Base-by-base conservation (phyloP, 345 rosid species). In the Conringia planisiliqua region DNA sequence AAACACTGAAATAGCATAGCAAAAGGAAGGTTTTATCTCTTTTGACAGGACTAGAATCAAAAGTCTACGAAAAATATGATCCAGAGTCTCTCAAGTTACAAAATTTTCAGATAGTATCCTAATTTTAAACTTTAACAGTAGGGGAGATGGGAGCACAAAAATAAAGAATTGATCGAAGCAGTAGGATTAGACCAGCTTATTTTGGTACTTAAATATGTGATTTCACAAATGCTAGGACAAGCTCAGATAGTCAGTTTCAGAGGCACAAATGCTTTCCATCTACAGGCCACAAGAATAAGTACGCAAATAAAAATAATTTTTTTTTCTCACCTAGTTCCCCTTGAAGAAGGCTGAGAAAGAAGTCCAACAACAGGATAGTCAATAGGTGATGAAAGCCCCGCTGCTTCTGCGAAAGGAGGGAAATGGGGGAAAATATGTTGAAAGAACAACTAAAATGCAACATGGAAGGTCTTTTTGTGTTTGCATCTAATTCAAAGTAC, bases 331-430 rank as follows among this genome's bases (percentile, higher is more conserved):
- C 96, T 88, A 70, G 86, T 83, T 84, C 90, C 93, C 43, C 77
- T 67, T 57, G 90, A 89, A 68, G 75, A 75, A 46, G 98, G 93
- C 70, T 93, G 97, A 22, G 92, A 82, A 65, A 90, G 93, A 85
- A 93, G 68, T 77, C 92, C 96, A 71, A 86, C 92, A 73, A 93
- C 79, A 54, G 96, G 80, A 66, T 80, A 84, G 44, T 70, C 83
- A 74, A 82, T 78, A 68, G 84, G 77, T 52, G 89, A 84, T 68
- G 88, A 73, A 83, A 84, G 72, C 68, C 87, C 88, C 56, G 86
- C 86, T 48, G 81, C 86, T 81, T 87, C 98, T 93, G 88, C 65
- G 52, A 71, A 80, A 66, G 71, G 67, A 48, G 85, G 58, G 60
- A 61, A 42, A 58, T 10, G 61, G 66, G 43, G 50, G 47, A 65